These are phyloP conservation scores for Aspergillus diversus DNA, from an alignment of 495 filamentous ascomycete genomes.

Conservation along the genomic window DNA sequence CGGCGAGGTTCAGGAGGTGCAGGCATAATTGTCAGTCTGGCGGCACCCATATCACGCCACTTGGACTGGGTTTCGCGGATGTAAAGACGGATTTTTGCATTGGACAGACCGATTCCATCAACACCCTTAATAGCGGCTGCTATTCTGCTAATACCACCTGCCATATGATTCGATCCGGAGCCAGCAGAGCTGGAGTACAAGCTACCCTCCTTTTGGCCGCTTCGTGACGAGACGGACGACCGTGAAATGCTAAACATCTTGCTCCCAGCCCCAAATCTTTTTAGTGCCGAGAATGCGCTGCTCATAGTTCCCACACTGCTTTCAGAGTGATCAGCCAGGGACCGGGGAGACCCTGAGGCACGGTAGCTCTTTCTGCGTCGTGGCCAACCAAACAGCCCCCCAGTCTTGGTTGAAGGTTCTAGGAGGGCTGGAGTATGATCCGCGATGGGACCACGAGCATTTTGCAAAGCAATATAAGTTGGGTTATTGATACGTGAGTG, in stretches of 20 bases:
- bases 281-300: conserved; percentile 72
- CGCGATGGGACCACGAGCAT: conserved; percentile 55
- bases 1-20: conserved; percentile 58
- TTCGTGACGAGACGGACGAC: conserved; percentile 60
- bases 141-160: conserved; percentile 60
- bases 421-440: conserved; percentile 34
- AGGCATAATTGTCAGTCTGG: conserved; percentile 77
- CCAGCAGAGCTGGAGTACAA: conserved; percentile 62
- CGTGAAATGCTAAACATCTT: conserved; percentile 78
- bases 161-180: conserved; percentile 43
- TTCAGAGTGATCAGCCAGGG: conserved; percentile 58
- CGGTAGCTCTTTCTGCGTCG: conserved; percentile 61
- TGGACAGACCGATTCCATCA: conserved; percentile 64
- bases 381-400: conserved; percentile 51
- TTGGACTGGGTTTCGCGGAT: conserved; percentile 72
- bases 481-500: conserved; percentile 82
- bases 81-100: conserved; percentile 83
- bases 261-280: conserved; percentile 65
- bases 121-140: conserved; percentile 55
- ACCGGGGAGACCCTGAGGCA: conserved; percentile 55
- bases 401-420: conserved; percentile 35
- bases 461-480: conserved; percentile 82
- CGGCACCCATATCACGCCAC: conserved; percentile 90
- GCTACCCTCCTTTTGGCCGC: conserved; percentile 60
- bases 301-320: conserved; percentile 62